Evolutionary conservation across 345 rosid species (phyloP).

Genomic region (Populus alba): DNA sequence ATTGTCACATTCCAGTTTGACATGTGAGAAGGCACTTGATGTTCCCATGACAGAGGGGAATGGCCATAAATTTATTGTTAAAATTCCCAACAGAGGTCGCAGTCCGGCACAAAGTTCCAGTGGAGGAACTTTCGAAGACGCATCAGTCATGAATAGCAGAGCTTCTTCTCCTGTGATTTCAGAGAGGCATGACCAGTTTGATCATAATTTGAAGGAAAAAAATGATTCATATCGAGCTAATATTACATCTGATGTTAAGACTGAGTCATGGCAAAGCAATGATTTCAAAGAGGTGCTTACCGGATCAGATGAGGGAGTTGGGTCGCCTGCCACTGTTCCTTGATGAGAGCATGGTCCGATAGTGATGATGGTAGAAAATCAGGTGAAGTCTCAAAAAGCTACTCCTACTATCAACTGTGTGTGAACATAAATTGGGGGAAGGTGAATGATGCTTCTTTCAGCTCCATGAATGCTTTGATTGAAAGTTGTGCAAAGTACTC

Average conservation of each 20-base stretch:
- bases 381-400: constrained; percentile 43
- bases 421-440: constrained; percentile 47
- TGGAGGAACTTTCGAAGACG: constrained; percentile 73
- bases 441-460: constrained; percentile 54
- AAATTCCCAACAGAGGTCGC: constrained; percentile 64
- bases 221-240: constrained; percentile 40
- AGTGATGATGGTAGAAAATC: constrained; percentile 42
- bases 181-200: constrained; percentile 54
- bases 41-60: constrained; percentile 50
- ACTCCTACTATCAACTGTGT: constrained; percentile 39
- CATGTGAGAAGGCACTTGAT: constrained; percentile 53
- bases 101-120: constrained; percentile 67
- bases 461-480: constrained; percentile 77
- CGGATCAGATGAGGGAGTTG: constrained; percentile 52
- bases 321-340: constrained; percentile 41
- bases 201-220: constrained; percentile 22
- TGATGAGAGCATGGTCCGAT: constrained; percentile 42
- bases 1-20: constrained; percentile 41
- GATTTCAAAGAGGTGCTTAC: constrained; percentile 50
- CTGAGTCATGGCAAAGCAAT: constrained; percentile 63
- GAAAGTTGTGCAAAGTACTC: constrained; percentile 83
- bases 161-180: constrained; percentile 55
- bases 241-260: constrained; percentile 38
- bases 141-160: constrained; percentile 46
- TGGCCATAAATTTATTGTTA: constrained; percentile 67